These are phyloP conservation scores for Psidium guajava DNA, from an alignment of 345 rosid genomes.

Conservation along the genomic window DNA sequence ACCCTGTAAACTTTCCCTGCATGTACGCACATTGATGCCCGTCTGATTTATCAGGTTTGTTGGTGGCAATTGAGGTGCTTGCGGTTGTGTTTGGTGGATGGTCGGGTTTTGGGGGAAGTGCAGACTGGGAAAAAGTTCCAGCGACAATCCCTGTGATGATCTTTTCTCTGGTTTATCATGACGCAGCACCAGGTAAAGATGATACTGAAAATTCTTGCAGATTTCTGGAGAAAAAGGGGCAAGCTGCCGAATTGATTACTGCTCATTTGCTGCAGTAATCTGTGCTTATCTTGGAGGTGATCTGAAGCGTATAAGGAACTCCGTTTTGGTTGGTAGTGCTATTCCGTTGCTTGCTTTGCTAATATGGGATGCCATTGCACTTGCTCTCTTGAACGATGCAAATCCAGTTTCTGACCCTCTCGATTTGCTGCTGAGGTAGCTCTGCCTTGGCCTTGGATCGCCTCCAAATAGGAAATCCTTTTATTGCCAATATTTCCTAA, in stretches of 20 bases:
- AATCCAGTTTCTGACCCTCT: slow-evolving; percentile 38
- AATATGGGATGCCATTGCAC: slow-evolving; percentile 48
- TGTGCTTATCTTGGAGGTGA: slow-evolving; percentile 63
- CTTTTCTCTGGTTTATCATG: slow-evolving; percentile 57
- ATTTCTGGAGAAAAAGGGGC: background rate
- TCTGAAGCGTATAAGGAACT: slow-evolving; percentile 30
- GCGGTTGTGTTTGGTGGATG: slow-evolving; percentile 35
- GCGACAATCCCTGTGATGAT: slow-evolving; percentile 47
- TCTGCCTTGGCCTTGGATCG: background rate
- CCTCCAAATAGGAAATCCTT: background rate
- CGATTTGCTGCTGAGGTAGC: slow-evolving; percentile 35
- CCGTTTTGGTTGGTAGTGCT: slow-evolving; percentile 43
- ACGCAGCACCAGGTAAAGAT: slow-evolving; percentile 37
- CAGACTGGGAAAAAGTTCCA: slow-evolving; percentile 49
- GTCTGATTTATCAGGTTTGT: slow-evolving; percentile 22
- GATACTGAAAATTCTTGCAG: background rate
- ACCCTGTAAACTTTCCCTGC: background rate
- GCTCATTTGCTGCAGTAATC: slow-evolving; percentile 25
- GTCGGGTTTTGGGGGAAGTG: slow-evolving; percentile 31
- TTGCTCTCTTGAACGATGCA: slow-evolving; percentile 24
- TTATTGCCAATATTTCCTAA: background rate
- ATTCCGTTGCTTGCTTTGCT: slow-evolving; percentile 49
- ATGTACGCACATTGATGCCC: background rate
- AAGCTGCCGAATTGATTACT: background rate
- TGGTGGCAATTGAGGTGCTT: slow-evolving; percentile 40